phyloP scores from a whole-genome alignment of 139 green algal genomes.

The Coelastrella sp. region DNA sequence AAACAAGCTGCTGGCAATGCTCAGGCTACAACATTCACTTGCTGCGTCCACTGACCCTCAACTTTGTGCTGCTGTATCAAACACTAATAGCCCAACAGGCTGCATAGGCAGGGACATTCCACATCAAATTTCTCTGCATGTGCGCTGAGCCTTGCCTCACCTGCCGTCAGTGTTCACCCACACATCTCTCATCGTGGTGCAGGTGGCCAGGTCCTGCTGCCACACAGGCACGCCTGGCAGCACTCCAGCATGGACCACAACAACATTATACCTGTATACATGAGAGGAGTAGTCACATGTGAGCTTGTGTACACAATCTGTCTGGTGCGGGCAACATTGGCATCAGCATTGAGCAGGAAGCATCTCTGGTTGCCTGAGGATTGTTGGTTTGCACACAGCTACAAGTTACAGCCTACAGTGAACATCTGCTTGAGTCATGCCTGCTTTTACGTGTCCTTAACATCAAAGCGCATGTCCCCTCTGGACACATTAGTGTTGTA shows the following conservation, averaged over 20 bases:
- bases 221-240: slow-evolving; percentile 58
- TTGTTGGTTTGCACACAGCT: no score
- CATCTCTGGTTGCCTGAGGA: no score
- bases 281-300: neutral
- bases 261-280: slow-evolving; percentile 22
- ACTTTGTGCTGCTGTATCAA: neutral
- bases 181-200: slow-evolving; percentile 66
- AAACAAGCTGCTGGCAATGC: no score
- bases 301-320: no score
- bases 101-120: neutral
- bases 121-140: no score
- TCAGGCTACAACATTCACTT: no score
- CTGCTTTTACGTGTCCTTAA: neutral
- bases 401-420: neutral
- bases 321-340: neutral
- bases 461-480: neutral
- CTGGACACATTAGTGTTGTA: neutral
- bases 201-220: slow-evolving; percentile 55
- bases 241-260: slow-evolving; percentile 63
- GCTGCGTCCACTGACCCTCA: no score
- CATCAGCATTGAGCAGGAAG: neutral
- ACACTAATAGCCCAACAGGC: neutral
- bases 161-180: neutral
- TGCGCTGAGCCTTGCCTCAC: neutral
- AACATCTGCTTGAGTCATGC: neutral